Evolutionary conservation across 768 basidiomycete species (phyloP), one percentile per base, ranked within the genome.

Genomic region (Amanita phalloides): DNA sequence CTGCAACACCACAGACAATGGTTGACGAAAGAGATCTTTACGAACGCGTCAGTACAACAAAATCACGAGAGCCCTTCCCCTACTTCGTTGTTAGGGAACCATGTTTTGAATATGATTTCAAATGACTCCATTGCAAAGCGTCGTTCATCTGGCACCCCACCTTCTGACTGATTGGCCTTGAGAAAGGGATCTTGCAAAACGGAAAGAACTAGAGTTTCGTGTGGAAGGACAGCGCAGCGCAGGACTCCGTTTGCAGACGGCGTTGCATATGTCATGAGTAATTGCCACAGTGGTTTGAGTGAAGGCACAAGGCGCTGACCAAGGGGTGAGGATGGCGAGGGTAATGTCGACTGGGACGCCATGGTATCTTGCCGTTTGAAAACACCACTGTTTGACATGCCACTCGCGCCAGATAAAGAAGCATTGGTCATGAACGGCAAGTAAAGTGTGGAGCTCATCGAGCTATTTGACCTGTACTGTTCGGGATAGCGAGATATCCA

Each of bases 1-100:
- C 75, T 77, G 57, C 79, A 79, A 59, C 84, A 87, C 86, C 86
- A 90, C 28, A 83, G 55, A 57, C 74, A 78, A 23, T 86, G 77
- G 53, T 80, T 79, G 8, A 83, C 67, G 49, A 73, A 76, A 21
- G 64, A 68, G 74, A 60, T 69, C 70, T 14, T 30, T 30, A 30
- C 50, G 10, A 53, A 53, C 10, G 45, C 37, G 32, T n/a, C 17
- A 36, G 8, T 7, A 26, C 10, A 32, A n/a, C 44, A 43, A 17
- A 17, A 38, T 37, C 6, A 39, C 11, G 17, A 13, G 36, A 14
- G 53, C 56, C 9, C 45, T 28, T 26, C 20, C 13, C 71, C 53
- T 28, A 85, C 85, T 70, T 85, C 80, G 48, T 72, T 74, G n/a
- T 64, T 38, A 1, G 71, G 64, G 3, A 71, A 64, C 84, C 85